A percentile compares a stretch with the other conserved stretches of the same genome.
phyloP scores from a whole-genome alignment of 2,329 filamentous ascomycete genomes.

The Arthroderma sp. region DNA sequence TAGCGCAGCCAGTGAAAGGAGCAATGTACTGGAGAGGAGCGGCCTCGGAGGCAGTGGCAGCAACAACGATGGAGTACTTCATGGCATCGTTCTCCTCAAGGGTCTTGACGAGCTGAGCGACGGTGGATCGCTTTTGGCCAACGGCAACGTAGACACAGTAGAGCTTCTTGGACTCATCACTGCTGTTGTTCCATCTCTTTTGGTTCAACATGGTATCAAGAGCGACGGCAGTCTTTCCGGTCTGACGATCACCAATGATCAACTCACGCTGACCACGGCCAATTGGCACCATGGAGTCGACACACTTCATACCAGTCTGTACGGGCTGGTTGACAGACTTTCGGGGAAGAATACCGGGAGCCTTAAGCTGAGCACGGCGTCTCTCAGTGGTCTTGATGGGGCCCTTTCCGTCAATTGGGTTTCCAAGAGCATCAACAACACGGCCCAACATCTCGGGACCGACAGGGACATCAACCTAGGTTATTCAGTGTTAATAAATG shows the following conservation, averaged over 20 bases:
- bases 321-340: slow-evolving; percentile 96
- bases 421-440: slow-evolving; percentile 96
- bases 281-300: slow-evolving; percentile 99
- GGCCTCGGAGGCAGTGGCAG: slow-evolving; percentile 93
- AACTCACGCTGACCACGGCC: slow-evolving; percentile 99
- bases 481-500: background rate
- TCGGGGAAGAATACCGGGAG: slow-evolving; percentile 93
- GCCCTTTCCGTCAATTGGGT: slow-evolving; percentile 99
- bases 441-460: slow-evolving; percentile 86
- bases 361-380: slow-evolving; percentile 97
- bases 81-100: slow-evolving; percentile 99
- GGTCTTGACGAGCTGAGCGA: slow-evolving; percentile 98
- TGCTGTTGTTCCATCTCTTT: slow-evolving; percentile 85
- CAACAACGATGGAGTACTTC: slow-evolving; percentile 92
- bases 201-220: slow-evolving; percentile 99
- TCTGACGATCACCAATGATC: slow-evolving; percentile 99
- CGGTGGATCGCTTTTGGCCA: slow-evolving; percentile 98
- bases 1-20: slow-evolving; percentile 63
- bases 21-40: slow-evolving; percentile 88
- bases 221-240: slow-evolving; percentile 97
- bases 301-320: slow-evolving; percentile 97
- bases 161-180: slow-evolving; percentile 93
- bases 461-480: slow-evolving; percentile 88
- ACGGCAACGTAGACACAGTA: slow-evolving; percentile 99
- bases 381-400: slow-evolving; percentile 83